A percentile compares a stretch with the other conserved stretches of the same genome.
Conservation (phyloP, 352 stramenopile species). For the Phytophthora meadii region DNA sequence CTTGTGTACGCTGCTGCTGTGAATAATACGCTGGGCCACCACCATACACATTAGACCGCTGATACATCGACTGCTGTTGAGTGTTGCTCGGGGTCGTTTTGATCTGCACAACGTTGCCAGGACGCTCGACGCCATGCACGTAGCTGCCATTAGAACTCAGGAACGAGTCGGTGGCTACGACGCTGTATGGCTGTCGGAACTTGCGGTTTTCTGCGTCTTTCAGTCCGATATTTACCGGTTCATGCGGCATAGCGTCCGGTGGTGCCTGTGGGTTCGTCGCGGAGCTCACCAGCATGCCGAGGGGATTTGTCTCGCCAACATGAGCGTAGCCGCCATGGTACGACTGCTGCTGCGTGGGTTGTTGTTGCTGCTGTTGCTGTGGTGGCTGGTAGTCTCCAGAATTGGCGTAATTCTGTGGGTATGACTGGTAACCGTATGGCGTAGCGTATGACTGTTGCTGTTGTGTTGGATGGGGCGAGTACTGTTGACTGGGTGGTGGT, state of each 20-base stretch:
- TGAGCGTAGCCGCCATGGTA: slow-evolving; percentile 40
- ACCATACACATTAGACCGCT: slow-evolving; percentile 40
- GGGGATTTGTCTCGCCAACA: slow-evolving; percentile 41
- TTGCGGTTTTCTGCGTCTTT: slow-evolving; percentile 53
- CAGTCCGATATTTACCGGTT: slow-evolving; percentile 44
- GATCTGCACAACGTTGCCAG: slow-evolving; percentile 51
- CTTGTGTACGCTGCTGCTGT: slow-evolving; percentile 38
- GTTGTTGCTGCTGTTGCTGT: slow-evolving; percentile 39
- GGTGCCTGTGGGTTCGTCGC: slow-evolving; percentile 50
- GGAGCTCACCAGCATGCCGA: slow-evolving; percentile 66
- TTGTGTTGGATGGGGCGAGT: slow-evolving; percentile 29
- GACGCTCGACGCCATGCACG: slow-evolving; percentile 40
- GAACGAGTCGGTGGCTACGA: slow-evolving; percentile 42
- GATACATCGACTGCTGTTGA: slow-evolving; percentile 50
- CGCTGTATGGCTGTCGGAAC: slow-evolving; percentile 40
- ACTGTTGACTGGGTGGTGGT: slow-evolving; percentile 33
- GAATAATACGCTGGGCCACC: slow-evolving; percentile 33
- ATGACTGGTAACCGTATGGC: slow-evolving; percentile 43
- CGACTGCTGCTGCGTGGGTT: slow-evolving; percentile 39
- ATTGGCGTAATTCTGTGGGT: slow-evolving; percentile 43
- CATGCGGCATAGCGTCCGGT: slow-evolving; percentile 46
- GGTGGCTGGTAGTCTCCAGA: slow-evolving; percentile 42
- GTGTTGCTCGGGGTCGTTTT: slow-evolving; percentile 41
- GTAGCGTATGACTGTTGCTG: slow-evolving; percentile 43
- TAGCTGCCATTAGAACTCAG: slow-evolving; percentile 37